These are phyloP conservation scores for Podospora sp. DNA, from an alignment of 495 filamentous ascomycete genomes.

Conservation along the genomic window DNA sequence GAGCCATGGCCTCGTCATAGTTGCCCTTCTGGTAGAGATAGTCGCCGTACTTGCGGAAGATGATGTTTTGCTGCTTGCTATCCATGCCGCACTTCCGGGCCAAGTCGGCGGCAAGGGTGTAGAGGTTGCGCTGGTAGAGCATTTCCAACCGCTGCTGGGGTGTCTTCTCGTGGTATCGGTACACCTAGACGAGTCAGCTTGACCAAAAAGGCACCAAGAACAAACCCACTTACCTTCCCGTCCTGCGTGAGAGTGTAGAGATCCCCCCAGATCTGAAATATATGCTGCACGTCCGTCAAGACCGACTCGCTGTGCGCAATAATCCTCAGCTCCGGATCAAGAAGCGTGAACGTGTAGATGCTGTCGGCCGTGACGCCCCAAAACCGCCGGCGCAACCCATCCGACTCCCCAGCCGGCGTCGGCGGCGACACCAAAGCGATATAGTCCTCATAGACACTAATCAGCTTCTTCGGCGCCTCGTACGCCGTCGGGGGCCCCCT, in stretches of 20 bases:
- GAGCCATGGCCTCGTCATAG: constrained; percentile 97
- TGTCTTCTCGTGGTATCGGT: constrained; percentile 88
- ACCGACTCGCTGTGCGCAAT: constrained; percentile 87
- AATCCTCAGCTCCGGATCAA: constrained; percentile 89
- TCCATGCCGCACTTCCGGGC: constrained; percentile 87
- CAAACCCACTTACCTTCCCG: constrained; percentile 67
- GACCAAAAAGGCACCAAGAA: background rate
- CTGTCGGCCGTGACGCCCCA: constrained; percentile 68
- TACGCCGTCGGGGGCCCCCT: constrained; percentile 85
- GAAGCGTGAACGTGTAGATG: constrained; percentile 81
- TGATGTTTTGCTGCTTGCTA: constrained; percentile 78
- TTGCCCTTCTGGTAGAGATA: constrained; percentile 93
- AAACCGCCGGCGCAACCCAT: constrained; percentile 59
- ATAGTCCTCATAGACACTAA: constrained; percentile 82
- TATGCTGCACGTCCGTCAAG: constrained; percentile 71
- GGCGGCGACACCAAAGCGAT: constrained; percentile 84
- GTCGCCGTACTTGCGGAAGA: constrained; percentile 92
- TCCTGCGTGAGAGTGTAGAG: constrained; percentile 85
- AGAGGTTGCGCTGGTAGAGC: constrained; percentile 91
- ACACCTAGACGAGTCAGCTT: constrained; percentile 57
- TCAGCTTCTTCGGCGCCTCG: constrained; percentile 83
- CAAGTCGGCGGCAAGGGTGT: constrained; percentile 86
- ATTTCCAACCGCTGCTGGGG: constrained; percentile 91
- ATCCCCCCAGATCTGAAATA: constrained; percentile 90
- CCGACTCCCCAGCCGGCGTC: constrained; percentile 52